A percentile compares a stretch with the other conserved stretches of the same genome.
phyloP scores from a whole-genome alignment of 345 rosid species.

The Eucalyptus sideroxylon region DNA sequence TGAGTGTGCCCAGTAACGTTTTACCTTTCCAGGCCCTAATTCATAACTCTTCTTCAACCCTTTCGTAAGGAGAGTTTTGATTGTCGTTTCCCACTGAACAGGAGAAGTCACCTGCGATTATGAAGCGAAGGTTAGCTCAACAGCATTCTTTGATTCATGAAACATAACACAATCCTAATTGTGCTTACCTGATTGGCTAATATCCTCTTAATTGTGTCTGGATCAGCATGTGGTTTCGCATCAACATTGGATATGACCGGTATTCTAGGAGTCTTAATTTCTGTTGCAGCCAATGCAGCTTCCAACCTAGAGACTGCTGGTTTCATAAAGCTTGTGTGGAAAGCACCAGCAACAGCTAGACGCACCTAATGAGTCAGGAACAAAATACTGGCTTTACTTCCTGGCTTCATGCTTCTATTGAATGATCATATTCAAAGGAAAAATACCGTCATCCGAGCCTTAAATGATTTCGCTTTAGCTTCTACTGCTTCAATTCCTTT shows the following conservation, averaged over 20 bases:
- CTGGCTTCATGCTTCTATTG: neutral
- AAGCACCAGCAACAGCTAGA: conserved; percentile 93
- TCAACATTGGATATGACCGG: conserved; percentile 97
- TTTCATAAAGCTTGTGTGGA: conserved; percentile 95
- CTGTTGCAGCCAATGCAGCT: conserved; percentile 70
- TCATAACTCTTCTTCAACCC: conserved; percentile 81
- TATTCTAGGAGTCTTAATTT: conserved; percentile 68
- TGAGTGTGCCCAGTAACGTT: neutral
- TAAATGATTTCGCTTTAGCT: conserved; percentile 89
- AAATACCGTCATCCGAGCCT: conserved; percentile 90
- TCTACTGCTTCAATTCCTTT: conserved; percentile 89
- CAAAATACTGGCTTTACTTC: neutral
- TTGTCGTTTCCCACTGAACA: conserved; percentile 98
- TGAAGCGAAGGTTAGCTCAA: neutral
- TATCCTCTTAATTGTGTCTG: conserved; percentile 80
- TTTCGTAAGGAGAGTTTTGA: conserved; percentile 58
- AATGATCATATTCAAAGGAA: neutral
- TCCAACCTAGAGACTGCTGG: conserved; percentile 97
- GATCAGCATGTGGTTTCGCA: conserved; percentile 90
- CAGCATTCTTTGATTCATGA: neutral
- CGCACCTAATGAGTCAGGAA: conserved; percentile 50
- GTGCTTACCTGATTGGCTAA: conserved; percentile 62
- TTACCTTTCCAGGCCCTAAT: conserved; percentile 97
- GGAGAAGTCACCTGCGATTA: conserved; percentile 82
- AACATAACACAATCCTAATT: neutral